phyloP scores from a whole-genome alignment of 768 basidiomycete species.

The Mycena venus region DNA sequence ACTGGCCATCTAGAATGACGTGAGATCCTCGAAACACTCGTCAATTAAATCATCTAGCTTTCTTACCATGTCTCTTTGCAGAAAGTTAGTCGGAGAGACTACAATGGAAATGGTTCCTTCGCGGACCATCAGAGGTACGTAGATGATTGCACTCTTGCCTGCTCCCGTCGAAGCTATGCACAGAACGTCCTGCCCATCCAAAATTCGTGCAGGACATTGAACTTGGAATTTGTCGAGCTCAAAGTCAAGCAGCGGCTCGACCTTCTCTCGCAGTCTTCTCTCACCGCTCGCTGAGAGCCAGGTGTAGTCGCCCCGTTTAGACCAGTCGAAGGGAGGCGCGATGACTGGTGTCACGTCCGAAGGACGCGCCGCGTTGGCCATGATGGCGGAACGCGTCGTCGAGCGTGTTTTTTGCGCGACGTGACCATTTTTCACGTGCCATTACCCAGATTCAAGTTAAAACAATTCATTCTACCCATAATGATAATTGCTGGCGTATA shows the following conservation, averaged over 20 bases:
- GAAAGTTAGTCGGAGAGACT: conserved; percentile 3
- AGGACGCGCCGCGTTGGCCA: not conserved
- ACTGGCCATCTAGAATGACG: not conserved
- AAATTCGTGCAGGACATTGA: not conserved
- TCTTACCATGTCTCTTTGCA: conserved; percentile 1
- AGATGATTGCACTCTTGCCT: not conserved
- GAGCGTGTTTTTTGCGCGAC: not conserved
- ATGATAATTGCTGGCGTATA: too few species aligned
- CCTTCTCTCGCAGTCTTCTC: not conserved
- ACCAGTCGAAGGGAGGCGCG: conserved; percentile 4
- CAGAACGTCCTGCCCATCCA: not conserved
- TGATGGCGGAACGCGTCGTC: not conserved
- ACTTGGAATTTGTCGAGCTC: conserved; percentile 10
- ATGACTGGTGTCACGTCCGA: not conserved
- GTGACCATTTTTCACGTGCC: not conserved
- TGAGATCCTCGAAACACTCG: not conserved
- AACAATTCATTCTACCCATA: too few species aligned
- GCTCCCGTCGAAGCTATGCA: not conserved
- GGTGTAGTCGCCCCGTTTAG: not conserved
- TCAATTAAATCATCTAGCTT: not conserved
- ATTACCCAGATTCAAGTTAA: too few species aligned
- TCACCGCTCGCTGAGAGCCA: not conserved
- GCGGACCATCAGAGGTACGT: not conserved
- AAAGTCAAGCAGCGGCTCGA: conserved; percentile 3
- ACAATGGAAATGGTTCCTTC: conserved; percentile 7